Conservation (phyloP, 2,329 filamentous ascomycete species). For the Talaromyces atroroseus region DNA sequence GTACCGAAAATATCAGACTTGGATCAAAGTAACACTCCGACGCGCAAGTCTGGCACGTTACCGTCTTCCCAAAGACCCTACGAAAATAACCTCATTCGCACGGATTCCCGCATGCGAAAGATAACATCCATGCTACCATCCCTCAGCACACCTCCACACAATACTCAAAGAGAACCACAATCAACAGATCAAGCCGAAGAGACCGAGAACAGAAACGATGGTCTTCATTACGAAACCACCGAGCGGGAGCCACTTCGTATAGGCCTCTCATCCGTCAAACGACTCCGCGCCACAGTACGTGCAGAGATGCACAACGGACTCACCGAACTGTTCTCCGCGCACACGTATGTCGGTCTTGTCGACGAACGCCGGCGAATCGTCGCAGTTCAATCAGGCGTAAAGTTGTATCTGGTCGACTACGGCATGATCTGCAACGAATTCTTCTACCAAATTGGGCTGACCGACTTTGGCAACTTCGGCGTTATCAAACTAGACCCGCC, state of each 20-base stretch:
- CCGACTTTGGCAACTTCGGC: slow-evolving; percentile 94
- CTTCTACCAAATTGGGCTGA: slow-evolving; percentile 91
- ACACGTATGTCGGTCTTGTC: slow-evolving; percentile 90
- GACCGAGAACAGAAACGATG: slow-evolving; percentile 41
- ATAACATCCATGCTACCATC: slow-evolving; percentile 93
- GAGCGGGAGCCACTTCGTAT: slow-evolving; percentile 66
- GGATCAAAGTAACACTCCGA: not conserved
- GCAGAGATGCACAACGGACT: slow-evolving; percentile 77
- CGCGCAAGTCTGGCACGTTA: slow-evolving; percentile 22
- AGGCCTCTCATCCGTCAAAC: slow-evolving; percentile 76
- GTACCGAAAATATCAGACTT: slow-evolving; percentile 41
- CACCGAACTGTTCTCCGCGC: slow-evolving; percentile 78
- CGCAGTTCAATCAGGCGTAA: slow-evolving; percentile 90
- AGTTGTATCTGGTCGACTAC: slow-evolving; percentile 89
- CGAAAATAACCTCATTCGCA: slow-evolving; percentile 85
- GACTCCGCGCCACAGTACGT: slow-evolving; percentile 73
- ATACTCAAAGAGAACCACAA: slow-evolving; percentile 1
- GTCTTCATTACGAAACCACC: slow-evolving; percentile 64
- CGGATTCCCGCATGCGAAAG: slow-evolving; percentile 81
- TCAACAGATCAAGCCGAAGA: slow-evolving; percentile 9
- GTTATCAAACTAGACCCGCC: slow-evolving; percentile 72
- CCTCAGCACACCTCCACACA: slow-evolving; percentile 26
- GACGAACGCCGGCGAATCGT: slow-evolving; percentile 80
- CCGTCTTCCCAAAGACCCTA: slow-evolving; percentile 53
- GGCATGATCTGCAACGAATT: slow-evolving; percentile 80